Conservation (phyloP, 768 basidiomycete species). For the Amanita pseudoporphyria region DNA sequence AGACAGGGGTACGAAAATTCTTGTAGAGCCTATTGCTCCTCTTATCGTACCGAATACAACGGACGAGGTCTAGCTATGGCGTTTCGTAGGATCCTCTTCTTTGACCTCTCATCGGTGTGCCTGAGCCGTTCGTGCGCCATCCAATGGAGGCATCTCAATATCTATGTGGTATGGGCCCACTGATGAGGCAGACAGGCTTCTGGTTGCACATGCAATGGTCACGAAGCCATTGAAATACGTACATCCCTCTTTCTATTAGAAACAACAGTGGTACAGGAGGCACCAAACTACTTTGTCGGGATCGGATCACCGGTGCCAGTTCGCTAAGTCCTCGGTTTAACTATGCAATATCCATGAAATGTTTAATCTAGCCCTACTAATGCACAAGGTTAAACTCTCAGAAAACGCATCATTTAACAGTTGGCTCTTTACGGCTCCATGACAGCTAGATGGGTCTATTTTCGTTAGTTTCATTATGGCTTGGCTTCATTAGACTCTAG, state of each 20-base stretch:
- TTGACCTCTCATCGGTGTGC: background rate
- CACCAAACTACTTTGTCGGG: background rate
- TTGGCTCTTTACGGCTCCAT: background rate
- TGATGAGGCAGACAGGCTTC: background rate
- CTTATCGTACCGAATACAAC: background rate
- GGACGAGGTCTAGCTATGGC: background rate
- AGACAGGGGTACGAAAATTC: background rate
- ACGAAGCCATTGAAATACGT: no score
- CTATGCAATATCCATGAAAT: background rate
- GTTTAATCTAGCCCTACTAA: background rate
- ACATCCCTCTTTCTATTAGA: no score
- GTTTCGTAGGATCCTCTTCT: background rate
- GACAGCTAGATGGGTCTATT: background rate
- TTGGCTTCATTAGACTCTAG: background rate
- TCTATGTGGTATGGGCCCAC: background rate
- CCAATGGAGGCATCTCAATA: no score
- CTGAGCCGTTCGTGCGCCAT: background rate
- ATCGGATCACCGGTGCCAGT: slow-evolving; percentile 1
- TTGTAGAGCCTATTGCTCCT: background rate
- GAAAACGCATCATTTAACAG: background rate
- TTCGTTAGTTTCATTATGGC: background rate
- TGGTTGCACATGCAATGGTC: background rate
- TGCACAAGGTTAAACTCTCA: background rate
- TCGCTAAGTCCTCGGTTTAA: slow-evolving; percentile 1
- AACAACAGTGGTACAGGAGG: background rate